Percentiles rank a stretch among this genome's conserved stretches.
These are phyloP conservation scores for Jacaranda mimosifolia DNA, from an alignment of 257 asterid genomes.

Conservation along the genomic window DNA sequence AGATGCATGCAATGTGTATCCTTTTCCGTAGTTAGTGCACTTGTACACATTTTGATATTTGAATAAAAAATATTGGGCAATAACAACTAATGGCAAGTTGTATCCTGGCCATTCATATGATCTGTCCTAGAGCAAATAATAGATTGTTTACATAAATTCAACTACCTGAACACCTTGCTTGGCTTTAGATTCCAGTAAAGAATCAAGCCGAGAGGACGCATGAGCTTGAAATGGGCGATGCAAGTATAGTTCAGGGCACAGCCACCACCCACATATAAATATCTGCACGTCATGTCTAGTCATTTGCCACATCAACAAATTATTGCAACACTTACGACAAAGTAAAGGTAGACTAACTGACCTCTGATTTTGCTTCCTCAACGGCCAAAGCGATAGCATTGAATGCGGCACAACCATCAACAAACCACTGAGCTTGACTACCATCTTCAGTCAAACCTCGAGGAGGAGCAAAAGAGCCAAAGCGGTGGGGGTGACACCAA, in stretches of 20 bases:
- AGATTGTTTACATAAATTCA: conserved; percentile 15
- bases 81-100: background rate
- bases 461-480: conserved; percentile 81
- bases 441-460: conserved; percentile 69
- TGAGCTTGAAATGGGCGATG: conserved; percentile 69
- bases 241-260: conserved; percentile 77
- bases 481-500: conserved; percentile 82
- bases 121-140: conserved; percentile 19
- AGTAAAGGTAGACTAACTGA: conserved; percentile 23
- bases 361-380: conserved; percentile 76
- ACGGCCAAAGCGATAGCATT: conserved; percentile 72
- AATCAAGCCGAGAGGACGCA: conserved; percentile 65
- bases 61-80: background rate
- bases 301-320: conserved; percentile 12
- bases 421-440: conserved; percentile 78
- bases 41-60: background rate
- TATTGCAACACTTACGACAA: background rate
- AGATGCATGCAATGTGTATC: background rate
- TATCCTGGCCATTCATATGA: background rate
- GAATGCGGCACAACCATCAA: conserved; percentile 73
- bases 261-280: conserved; percentile 79
- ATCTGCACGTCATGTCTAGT: conserved; percentile 51
- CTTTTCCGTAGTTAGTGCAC: background rate
- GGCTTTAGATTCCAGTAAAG: conserved; percentile 71
- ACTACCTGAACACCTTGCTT: conserved; percentile 84